These are phyloP conservation scores for Apiospora hydei DNA, from an alignment of 2,329 filamentous ascomycete species.

Conservation along the genomic window DNA sequence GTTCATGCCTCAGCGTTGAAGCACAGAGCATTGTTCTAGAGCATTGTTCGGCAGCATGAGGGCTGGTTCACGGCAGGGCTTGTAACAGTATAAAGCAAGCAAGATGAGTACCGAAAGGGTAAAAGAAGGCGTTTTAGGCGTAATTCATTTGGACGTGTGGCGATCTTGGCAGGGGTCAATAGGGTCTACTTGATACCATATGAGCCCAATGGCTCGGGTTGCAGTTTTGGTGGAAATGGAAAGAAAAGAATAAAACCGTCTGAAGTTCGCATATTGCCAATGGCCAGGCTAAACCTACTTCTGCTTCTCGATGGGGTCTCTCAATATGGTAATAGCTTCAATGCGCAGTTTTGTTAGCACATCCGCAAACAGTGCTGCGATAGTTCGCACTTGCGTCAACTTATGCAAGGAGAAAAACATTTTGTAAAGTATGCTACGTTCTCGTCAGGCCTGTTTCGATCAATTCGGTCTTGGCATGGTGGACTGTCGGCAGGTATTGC, in stretches of 20 bases:
- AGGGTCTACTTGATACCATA: constrained; percentile 14
- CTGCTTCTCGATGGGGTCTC: background rate
- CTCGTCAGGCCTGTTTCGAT: background rate
- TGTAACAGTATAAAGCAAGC: constrained; percentile 9
- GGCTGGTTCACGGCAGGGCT: background rate
- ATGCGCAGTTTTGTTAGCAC: background rate
- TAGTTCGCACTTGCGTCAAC: background rate
- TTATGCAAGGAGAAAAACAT: background rate
- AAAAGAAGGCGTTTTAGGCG: constrained; percentile 9
- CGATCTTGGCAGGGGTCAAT: constrained; percentile 14
- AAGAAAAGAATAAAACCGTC: background rate
- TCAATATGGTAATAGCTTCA: background rate
- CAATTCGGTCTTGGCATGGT: background rate
- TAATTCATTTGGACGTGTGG: constrained; percentile 18
- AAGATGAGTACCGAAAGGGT: background rate
- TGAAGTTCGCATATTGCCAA: constrained; percentile 1
- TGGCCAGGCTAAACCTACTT: background rate
- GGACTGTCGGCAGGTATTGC: no score
- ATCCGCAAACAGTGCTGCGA: background rate
- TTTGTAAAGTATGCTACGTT: background rate
- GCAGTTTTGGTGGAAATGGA: background rate
- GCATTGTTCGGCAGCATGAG: background rate
- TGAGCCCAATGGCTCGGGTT: constrained; percentile 15
- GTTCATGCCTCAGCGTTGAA: constrained; percentile 44
- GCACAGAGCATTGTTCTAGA: background rate